Evolutionary conservation across 768 basidiomycete genomes (phyloP), one percentile per base, ranked within the genome.

Genomic region (Steccherinum ochraceum): DNA sequence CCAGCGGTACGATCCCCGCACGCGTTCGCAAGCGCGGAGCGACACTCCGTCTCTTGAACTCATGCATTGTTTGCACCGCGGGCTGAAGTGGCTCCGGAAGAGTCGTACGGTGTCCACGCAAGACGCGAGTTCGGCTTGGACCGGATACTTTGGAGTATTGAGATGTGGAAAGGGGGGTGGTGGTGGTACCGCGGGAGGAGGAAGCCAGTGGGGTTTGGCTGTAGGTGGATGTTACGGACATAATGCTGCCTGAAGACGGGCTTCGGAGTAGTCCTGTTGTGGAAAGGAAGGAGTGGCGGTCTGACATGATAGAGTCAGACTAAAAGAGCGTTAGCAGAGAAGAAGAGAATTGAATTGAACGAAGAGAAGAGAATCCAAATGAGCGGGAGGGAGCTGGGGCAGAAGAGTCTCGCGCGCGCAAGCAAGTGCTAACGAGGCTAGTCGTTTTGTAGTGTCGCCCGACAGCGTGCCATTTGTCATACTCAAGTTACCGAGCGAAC

Each of bases 251-350:
- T 21, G 56, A 47, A 5, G 58, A 60, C 3, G 56, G 35, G 40
- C 44, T 50, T n/a, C 58, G 54, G 41, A 66, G 46, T 5, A 66
- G 58, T 21, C 64, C 59, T 2, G 62, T 59, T 61, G 62, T 76
- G 64, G 64, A 79, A 68, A 57, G 72, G 72, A 59, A 74, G 64
- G 60, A 77, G 68, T 58, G 63, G 25, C 64, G 64, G 30, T 53
- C 56, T n/a, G 64, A 56, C 63, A 66, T 66, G 3, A 5, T 49
- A 63, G 64, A 11, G 11, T n/a, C 11, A 39, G n/a, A 39, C 11
- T 39, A 39, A 39, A n/a, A 39, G n/a, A 39, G n/a, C n/a, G n/a
- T n/a, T n/a, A n/a, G n/a, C n/a, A n/a, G n/a, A n/a, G n/a, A n/a
- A n/a, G n/a, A n/a, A n/a, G n/a, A n/a, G n/a, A n/a, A n/a, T n/a